phyloP scores from a whole-genome alignment of 176 grass and related monocot genomes.

The Ensete ventricosum region DNA sequence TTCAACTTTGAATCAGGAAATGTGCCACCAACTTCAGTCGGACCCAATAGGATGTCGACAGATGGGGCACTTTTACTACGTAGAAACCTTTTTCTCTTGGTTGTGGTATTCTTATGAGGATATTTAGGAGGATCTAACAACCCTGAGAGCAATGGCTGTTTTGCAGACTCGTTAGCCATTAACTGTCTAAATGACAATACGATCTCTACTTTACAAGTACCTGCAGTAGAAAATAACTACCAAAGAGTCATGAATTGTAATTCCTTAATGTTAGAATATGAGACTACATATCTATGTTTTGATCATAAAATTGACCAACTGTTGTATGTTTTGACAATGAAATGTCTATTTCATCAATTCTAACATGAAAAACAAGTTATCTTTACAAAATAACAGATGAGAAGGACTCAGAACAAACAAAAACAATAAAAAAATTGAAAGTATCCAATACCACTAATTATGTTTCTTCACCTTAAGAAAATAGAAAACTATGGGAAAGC shows the following conservation, averaged over 20 bases:
- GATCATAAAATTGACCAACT: too few species aligned
- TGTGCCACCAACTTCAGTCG: conserved; percentile 10
- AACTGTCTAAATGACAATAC: background rate
- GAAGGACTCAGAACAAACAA: too few species aligned
- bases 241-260: background rate
- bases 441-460: too few species aligned
- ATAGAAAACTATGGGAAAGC: too few species aligned
- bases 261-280: too few species aligned
- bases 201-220: background rate
- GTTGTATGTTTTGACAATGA: too few species aligned
- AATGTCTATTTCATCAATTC: too few species aligned
- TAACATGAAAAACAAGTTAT: too few species aligned
- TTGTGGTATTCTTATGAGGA: background rate
- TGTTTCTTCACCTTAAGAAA: too few species aligned
- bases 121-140: conserved; percentile 14
- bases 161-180: conserved; percentile 8
- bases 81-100: conserved; percentile 40
- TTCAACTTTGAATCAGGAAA: conserved; percentile 37
- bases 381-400: too few species aligned
- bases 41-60: conserved; percentile 18
- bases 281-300: too few species aligned
- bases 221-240: background rate
- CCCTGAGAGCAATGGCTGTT: background rate
- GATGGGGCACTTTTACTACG: conserved; percentile 37
- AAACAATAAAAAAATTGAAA: too few species aligned